These are phyloP conservation scores for Sporothrix humicola DNA, from an alignment of 2,329 filamentous ascomycete species.

Conservation along the genomic window DNA sequence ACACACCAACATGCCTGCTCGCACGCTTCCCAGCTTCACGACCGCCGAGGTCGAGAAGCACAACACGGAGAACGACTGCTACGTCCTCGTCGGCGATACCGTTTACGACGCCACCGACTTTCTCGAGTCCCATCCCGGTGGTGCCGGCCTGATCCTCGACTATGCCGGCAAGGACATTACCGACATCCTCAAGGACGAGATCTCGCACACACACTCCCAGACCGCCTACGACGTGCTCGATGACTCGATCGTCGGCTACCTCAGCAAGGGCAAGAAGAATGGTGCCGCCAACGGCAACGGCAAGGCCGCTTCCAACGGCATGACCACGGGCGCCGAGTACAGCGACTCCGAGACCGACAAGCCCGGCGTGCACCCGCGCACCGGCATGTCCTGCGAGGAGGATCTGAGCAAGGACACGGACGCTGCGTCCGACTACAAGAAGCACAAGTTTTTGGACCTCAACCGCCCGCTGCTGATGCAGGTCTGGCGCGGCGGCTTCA, in stretches of 20 bases:
- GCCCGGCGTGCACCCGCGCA: conserved; percentile 61
- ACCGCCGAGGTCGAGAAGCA: conserved; percentile 80
- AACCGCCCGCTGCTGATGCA: conserved; percentile 83
- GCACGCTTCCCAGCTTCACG: conserved; percentile 82
- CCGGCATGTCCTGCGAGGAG: conserved; percentile 87
- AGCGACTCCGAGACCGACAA: conserved; percentile 39
- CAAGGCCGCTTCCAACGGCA: conserved; percentile 43
- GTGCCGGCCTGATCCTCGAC: conserved; percentile 83
- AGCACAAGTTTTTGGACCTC: conserved; percentile 92
- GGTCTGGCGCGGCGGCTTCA: conserved; percentile 85
- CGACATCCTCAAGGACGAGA: conserved; percentile 79
- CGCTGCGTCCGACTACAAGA: conserved; percentile 74
- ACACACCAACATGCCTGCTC: conserved; percentile 69
- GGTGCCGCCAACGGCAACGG: conserved; percentile 48
- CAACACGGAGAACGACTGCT: conserved; percentile 82
- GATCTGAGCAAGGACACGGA: conserved; percentile 90
- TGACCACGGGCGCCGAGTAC: conserved; percentile 47
- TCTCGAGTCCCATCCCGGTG: conserved; percentile 87
- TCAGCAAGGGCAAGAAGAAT: conserved; percentile 64
- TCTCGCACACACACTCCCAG: conserved; percentile 86
- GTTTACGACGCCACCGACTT: conserved; percentile 97
- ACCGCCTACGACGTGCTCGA: conserved; percentile 95
- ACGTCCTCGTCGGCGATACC: conserved; percentile 85
- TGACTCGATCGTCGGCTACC: conserved; percentile 82
- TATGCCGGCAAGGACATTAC: conserved; percentile 88